phyloP scores from a whole-genome alignment of 108 stramenopile genomes.

The Fragilaria crotonensis region DNA sequence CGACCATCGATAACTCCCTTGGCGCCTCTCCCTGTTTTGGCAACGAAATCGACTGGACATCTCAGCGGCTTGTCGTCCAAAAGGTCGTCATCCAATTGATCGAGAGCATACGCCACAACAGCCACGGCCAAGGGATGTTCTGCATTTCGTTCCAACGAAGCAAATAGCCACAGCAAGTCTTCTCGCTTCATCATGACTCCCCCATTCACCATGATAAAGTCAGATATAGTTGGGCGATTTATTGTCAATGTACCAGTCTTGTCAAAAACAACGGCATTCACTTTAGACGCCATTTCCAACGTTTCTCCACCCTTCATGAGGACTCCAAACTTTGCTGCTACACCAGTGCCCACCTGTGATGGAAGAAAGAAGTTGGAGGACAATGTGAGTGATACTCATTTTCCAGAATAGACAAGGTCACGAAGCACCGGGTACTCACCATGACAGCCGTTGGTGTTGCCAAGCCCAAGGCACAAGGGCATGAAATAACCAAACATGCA shows the following conservation, averaged over 20 bases:
- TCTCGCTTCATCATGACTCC: background rate
- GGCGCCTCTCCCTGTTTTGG: conserved; percentile 67
- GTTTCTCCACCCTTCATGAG: conserved; percentile 86
- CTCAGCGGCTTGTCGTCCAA: conserved; percentile 22
- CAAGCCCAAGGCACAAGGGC: conserved; percentile 59
- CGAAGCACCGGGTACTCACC: background rate
- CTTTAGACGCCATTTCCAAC: conserved; percentile 54
- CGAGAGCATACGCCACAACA: conserved; percentile 8
- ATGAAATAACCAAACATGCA: conserved; percentile 47
- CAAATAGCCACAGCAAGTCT: conserved; percentile 6
- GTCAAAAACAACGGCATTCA: conserved; percentile 77
- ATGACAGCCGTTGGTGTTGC: conserved; percentile 38
- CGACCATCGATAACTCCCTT: conserved; percentile 46
- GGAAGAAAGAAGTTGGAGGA: background rate
- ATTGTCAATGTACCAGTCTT: conserved; percentile 78
- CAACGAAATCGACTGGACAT: conserved; percentile 35
- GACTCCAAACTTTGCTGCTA: conserved; percentile 78
- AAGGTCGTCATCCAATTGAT: background rate
- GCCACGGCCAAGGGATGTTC: conserved; percentile 34
- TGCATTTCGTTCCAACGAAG: conserved; percentile 13
- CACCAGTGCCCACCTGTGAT: conserved; percentile 87
- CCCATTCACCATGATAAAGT: background rate
- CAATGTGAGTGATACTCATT: conserved; percentile 1
- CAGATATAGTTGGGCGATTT: conserved; percentile 17
- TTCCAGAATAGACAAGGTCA: background rate